These are phyloP conservation scores for Rhizodiscina lignyota DNA, from an alignment of 495 filamentous ascomycete species.

Conservation along the genomic window DNA sequence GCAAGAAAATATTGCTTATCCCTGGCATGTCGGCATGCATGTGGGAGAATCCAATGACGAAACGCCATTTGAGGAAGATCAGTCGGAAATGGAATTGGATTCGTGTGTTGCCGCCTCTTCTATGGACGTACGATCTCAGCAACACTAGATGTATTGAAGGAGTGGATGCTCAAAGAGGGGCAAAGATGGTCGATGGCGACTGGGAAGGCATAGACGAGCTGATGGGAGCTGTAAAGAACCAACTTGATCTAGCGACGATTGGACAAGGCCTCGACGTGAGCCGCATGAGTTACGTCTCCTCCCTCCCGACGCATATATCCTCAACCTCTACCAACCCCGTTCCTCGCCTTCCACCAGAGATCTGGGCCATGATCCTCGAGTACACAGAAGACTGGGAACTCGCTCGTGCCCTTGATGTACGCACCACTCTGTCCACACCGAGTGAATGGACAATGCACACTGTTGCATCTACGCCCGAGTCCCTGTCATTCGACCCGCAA, in stretches of 20 bases:
- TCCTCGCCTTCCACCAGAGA: constrained; percentile 49
- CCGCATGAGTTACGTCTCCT: constrained; percentile 10
- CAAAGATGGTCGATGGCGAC: constrained; percentile 12
- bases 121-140: constrained; percentile 61
- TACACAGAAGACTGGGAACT: constrained; percentile 80
- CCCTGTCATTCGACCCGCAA: constrained; percentile 28
- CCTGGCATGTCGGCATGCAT: constrained; percentile 67
- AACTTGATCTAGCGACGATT: constrained; percentile 43
- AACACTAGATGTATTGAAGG: too few relatives aligned
- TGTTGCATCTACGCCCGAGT: constrained; percentile 30
- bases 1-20: constrained; percentile 65
- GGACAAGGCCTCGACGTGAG: constrained; percentile 35
- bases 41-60: constrained; percentile 78
- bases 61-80: constrained; percentile 66
- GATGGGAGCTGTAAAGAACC: constrained; percentile 47
- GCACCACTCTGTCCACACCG: constrained; percentile 56
- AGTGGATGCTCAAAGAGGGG: constrained; percentile 20
- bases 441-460: constrained; percentile 43
- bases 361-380: constrained; percentile 80
- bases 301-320: too few relatives aligned
- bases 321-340: constrained; percentile 8
- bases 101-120: constrained; percentile 47
- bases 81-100: constrained; percentile 71
- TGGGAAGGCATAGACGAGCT: constrained; percentile 56
- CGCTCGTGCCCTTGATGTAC: constrained; percentile 61